These are phyloP conservation scores for Cutaneotrichosporon arboriforme DNA, from an alignment of 1,284 basidiomycete genomes.

Conservation along the genomic window DNA sequence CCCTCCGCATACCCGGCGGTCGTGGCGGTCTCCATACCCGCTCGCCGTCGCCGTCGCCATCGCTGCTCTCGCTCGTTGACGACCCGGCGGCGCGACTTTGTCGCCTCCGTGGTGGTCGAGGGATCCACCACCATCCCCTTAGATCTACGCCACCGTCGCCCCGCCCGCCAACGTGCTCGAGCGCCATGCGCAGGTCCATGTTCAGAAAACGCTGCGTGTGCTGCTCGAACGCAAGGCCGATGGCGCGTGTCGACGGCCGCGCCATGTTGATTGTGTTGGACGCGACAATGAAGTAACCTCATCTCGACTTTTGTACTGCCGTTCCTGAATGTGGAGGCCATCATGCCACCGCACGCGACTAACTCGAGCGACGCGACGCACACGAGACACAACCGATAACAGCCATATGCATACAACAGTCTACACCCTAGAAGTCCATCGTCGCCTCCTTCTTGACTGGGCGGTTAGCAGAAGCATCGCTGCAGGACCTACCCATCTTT, in stretches of 20 bases:
- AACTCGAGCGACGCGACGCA: too few species aligned
- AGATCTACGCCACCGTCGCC: slow-evolving; percentile 82
- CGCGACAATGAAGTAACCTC: too few species aligned
- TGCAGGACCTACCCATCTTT: background rate
- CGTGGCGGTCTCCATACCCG: background rate
- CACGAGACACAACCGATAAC: background rate
- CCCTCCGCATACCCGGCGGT: background rate
- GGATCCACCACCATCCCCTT: slow-evolving; percentile 88
- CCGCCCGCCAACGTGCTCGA: slow-evolving; percentile 65
- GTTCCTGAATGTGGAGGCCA: too few species aligned
- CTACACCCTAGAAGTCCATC: slow-evolving; percentile 27
- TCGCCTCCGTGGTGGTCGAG: slow-evolving; percentile 32
- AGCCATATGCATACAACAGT: slow-evolving; percentile 9
- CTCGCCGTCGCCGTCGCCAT: background rate
- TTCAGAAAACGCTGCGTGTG: slow-evolving; percentile 61
- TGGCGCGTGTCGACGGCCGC: slow-evolving; percentile 51
- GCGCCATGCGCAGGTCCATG: slow-evolving; percentile 67
- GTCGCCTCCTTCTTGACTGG: slow-evolving; percentile 28
- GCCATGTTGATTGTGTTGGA: background rate
- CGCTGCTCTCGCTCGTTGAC: background rate
- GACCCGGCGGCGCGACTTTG: too few species aligned
- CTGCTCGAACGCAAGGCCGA: slow-evolving; percentile 70
- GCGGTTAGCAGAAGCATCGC: background rate
- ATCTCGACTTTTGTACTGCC: too few species aligned
- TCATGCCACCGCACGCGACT: too few species aligned